Evolutionary conservation across 2,329 filamentous ascomycete genomes (phyloP), one percentile per base, ranked within the genome.

Genomic region (Coleophoma eucalyptorum): DNA sequence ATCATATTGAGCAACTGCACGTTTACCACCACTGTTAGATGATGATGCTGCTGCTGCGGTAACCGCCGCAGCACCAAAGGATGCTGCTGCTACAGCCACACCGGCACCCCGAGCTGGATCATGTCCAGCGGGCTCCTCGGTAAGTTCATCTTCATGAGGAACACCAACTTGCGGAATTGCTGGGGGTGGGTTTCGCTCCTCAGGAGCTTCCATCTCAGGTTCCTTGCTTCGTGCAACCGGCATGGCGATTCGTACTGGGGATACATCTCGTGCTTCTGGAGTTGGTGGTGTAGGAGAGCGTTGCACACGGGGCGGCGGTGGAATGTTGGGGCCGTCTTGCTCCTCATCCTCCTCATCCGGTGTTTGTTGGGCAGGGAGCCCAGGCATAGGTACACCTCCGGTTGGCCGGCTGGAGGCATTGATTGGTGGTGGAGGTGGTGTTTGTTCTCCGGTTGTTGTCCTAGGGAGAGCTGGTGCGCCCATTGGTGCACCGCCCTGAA

Each of bases 1-100:
- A 67, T 99, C 94, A 67, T 94, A 99, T 63, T 94, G 86, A 34
- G 94, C 82, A 51, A 95, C 64, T 1, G 94, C 94, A 44, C 84
- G 83, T 65, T 86, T 81, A 48, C 87, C 87, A 34, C 79, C 79
- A n/a, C 67, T 67, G 2, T 69, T 71, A 31, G 74, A 73, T 42
- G 68, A 67, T 57, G 73, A 67, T 26, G 70, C 72, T 18, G 78
- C 72, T 37, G 58, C 50, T 35, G 59, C 46, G n/a, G n/a, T 26
- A 26, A 8, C 26, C 31, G 60, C 49, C 21, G 69, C 69, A 18
- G 69, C 62, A 26, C 67, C 72, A 56, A 75, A 71, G 15, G 69
- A 69, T 48, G 71, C 71, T 59, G 72, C 71, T 18, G 78, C 79
- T 12, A 80, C 77, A 44, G 79, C 76, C 48, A 76, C 73, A 11